Base-by-base conservation (phyloP, 2,329 filamentous ascomycete genomes). In the Microdochium paspali region DNA sequence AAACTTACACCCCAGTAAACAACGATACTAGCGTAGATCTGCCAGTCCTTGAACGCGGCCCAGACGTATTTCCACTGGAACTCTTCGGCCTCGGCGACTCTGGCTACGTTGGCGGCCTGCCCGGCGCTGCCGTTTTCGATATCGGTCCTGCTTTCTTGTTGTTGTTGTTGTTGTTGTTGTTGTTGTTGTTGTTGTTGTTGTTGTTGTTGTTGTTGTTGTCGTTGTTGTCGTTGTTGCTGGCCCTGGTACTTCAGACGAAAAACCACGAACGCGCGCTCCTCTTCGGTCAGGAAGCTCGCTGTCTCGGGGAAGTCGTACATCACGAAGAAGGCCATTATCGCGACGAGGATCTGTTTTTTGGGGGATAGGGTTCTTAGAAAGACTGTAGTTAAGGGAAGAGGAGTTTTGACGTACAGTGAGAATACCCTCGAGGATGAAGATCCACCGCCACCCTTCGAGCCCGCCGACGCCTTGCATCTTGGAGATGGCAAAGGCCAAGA, bases 241-340 rank as follows among this genome's bases (percentile, higher is more conserved):
- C 59, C 58, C 45, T 94, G 87, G 18, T 76, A 76, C 50, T 81
- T 82, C 21, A 95, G 69, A 0, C 89, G 77, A 15, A 78, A 76
- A 2, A 89, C 68, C 0, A 93, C 84, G 44, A 88, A 82, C 1
- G 74, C 76, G 2, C 84, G 77, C 56, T 95, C 87, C 28, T 80
- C 76, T 9, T 80, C 76, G 0, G 79, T 82, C 21, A 95, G 72
- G 60, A 94, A 95, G 0, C 56, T 76, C 0, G 88, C 87, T 23
- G 85, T 80, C 52, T 89, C 87, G 0, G 90, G 90, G 55, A 89
- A 94, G 57, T 95, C 88, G 54, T 87, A 76, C 1, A 94, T 78
- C 52, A 82, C 71, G 70, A 80, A 90, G 65, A 85, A 90, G 1
- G 80, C 80, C 1, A 72, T 56, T 3, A 82, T 49, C 1, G 86